Evolutionary conservation across 768 basidiomycete species (phyloP).

Genomic region (Lentinula lateritia): DNA sequence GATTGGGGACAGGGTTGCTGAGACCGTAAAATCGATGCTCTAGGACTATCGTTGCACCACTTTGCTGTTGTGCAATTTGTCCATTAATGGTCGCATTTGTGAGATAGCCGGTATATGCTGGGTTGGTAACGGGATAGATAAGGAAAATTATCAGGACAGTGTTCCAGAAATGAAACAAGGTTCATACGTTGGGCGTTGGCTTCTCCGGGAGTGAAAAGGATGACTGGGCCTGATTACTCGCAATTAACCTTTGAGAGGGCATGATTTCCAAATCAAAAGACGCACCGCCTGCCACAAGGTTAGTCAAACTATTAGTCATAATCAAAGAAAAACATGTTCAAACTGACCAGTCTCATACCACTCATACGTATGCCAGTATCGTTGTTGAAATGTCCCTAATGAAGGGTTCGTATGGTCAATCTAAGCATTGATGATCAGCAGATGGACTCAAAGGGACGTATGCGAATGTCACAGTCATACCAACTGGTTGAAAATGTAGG

Average conservation of each 20-base stretch:
- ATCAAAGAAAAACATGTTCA: too few relatives aligned
- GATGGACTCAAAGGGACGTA: neutral
- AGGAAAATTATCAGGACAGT: neutral
- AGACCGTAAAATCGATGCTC: conserved; percentile 49
- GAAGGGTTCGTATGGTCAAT: conserved; percentile 43
- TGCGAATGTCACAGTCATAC: neutral
- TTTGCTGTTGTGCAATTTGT: conserved; percentile 35
- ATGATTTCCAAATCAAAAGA: neutral
- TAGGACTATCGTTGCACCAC: conserved; percentile 35
- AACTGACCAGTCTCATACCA: conserved; percentile 29
- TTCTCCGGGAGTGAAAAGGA: conserved; percentile 26
- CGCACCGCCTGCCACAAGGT: neutral
- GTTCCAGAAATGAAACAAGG: neutral
- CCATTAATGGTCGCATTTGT: conserved; percentile 41
- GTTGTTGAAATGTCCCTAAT: conserved; percentile 46
- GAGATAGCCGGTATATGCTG: conserved; percentile 28
- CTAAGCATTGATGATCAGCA: neutral
- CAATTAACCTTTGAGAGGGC: neutral
- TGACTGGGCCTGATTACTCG: conserved; percentile 25
- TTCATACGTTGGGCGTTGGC: conserved; percentile 25
- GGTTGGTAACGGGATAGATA: too few relatives aligned
- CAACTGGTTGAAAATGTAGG: conserved; percentile 24
- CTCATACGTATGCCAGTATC: conserved; percentile 44
- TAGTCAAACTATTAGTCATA: neutral
- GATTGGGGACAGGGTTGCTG: conserved; percentile 40